Evolutionary conservation across 176 grass and related monocot species (phyloP).

Genomic region (Chloris gayana): DNA sequence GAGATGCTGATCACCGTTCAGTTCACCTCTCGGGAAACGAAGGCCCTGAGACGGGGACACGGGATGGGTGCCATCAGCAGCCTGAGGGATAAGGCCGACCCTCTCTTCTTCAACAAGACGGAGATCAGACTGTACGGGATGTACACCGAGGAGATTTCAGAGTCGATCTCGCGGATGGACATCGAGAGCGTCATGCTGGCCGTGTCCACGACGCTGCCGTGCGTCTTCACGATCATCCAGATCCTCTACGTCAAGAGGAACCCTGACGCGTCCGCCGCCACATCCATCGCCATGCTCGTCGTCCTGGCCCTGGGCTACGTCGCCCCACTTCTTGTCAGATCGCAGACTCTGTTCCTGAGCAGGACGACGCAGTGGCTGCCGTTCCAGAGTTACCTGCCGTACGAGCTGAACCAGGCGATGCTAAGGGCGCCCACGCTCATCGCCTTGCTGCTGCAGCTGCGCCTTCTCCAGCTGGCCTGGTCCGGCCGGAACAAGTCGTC

Average conservation of each 20-base stretch:
- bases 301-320: slow-evolving; percentile 51
- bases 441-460: slow-evolving; percentile 47
- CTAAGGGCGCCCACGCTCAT: slow-evolving; percentile 50
- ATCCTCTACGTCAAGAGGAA: slow-evolving; percentile 43
- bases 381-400: slow-evolving; percentile 26
- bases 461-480: slow-evolving; percentile 38
- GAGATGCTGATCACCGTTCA: slow-evolving; percentile 44
- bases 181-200: slow-evolving; percentile 51
- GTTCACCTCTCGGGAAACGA: slow-evolving; percentile 29
- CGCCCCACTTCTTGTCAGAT: slow-evolving; percentile 49
- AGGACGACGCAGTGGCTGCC: slow-evolving; percentile 9
- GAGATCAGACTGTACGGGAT: slow-evolving; percentile 26
- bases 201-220: slow-evolving; percentile 55
- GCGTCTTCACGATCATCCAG: slow-evolving; percentile 57
- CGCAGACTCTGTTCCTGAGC: slow-evolving; percentile 61
- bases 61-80: slow-evolving; percentile 56
- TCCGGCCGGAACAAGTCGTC: background rate
- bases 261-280: slow-evolving; percentile 30
- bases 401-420: slow-evolving; percentile 58
- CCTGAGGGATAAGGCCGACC: slow-evolving; percentile 50
- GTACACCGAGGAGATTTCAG: background rate
- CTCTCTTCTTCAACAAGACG: slow-evolving; percentile 52
- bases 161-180: slow-evolving; percentile 45
- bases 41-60: background rate
- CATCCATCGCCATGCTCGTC: slow-evolving; percentile 64